phyloP scores from a whole-genome alignment of 176 grass and related monocot species.

The Microstegium vimineum region DNA sequence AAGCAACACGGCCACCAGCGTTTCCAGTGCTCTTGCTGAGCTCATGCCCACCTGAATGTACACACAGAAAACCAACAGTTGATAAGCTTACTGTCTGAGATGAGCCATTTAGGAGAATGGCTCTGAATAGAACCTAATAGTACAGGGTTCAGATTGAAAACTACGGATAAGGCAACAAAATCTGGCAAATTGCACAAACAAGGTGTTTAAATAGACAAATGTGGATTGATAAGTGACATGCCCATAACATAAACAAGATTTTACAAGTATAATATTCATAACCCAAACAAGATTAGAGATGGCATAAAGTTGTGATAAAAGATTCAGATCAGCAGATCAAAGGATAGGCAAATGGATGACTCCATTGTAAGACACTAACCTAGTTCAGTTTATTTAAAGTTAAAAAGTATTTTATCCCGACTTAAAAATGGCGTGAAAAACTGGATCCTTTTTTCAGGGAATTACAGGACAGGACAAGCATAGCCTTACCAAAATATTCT shows the following conservation, averaged over 20 bases:
- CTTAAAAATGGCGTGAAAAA: background rate
- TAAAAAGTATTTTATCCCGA: background rate
- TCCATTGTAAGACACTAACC: background rate
- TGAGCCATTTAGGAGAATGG: too few relatives aligned
- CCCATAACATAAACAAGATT: background rate
- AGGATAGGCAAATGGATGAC: background rate
- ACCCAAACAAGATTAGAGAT: background rate
- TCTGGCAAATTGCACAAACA: background rate
- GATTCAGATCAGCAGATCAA: background rate
- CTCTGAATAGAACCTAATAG: too few relatives aligned
- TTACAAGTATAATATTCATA: too few relatives aligned
- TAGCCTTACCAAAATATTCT: background rate
- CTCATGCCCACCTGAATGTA: too few relatives aligned
- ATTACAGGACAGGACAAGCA: background rate
- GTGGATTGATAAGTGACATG: background rate
- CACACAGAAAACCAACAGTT: too few relatives aligned
- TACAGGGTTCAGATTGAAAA: too few relatives aligned
- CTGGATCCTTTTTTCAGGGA: background rate
- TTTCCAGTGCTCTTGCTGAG: too few relatives aligned
- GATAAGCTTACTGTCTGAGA: too few relatives aligned
- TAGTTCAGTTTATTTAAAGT: too few relatives aligned
- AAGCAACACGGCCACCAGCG: too few relatives aligned
- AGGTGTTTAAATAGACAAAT: background rate
- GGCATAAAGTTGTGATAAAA: background rate
- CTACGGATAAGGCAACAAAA: background rate